A percentile compares a stretch with the other conserved stretches of the same genome.
Conservation (phyloP, 441 rosid genomes). For the Erodium chrysanthum region DNA sequence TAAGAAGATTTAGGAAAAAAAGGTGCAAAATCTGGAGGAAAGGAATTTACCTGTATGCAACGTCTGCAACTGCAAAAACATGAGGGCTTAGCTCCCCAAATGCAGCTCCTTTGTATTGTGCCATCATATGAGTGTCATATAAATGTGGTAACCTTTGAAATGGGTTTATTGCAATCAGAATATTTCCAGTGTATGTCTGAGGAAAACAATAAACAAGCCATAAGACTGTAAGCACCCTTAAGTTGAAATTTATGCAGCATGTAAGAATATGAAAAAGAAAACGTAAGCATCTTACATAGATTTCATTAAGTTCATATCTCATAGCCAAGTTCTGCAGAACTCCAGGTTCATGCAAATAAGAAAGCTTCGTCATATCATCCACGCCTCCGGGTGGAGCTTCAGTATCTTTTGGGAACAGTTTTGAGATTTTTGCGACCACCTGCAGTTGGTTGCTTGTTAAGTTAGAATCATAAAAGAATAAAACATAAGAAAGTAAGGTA, state of each 20-base stretch:
- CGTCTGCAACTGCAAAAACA: constrained; percentile 70
- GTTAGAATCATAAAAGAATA: constrained; percentile 13
- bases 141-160: constrained; percentile 68
- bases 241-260: constrained; percentile 3
- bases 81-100: constrained; percentile 73
- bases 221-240: constrained; percentile 3
- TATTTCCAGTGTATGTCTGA: constrained; percentile 73
- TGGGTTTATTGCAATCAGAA: constrained; percentile 67
- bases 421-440: constrained; percentile 45
- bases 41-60: constrained; percentile 48
- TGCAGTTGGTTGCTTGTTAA: constrained; percentile 17
- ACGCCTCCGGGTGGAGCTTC: constrained; percentile 64
- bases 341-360: constrained; percentile 73
- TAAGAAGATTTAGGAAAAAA: not conserved
- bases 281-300: constrained; percentile 40
- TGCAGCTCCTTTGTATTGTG: constrained; percentile 48
- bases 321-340: constrained; percentile 50
- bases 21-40: not conserved
- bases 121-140: constrained; percentile 76
- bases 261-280: constrained; percentile 8
- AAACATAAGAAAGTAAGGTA: not conserved
- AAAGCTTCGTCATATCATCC: constrained; percentile 73
- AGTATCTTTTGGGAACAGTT: constrained; percentile 49
- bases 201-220: constrained; percentile 11
- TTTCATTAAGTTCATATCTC: constrained; percentile 66